These are phyloP conservation scores for Elongisporangium senticosum DNA, from an alignment of 352 stramenopile species.

Conservation along the genomic window DNA sequence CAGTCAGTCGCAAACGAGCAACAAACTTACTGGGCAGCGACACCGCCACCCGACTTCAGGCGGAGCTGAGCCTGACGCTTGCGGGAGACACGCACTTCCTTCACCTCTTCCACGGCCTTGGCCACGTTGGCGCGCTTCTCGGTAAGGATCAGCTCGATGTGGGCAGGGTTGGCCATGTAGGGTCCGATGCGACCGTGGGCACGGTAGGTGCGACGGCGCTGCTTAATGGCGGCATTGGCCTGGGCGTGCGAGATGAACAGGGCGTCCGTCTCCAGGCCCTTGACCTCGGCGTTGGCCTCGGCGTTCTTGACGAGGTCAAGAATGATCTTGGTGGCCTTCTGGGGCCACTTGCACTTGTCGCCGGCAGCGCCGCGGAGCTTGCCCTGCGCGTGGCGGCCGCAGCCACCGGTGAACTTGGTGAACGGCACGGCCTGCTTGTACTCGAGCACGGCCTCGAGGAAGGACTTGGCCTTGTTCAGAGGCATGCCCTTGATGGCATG, in stretches of 20 bases:
- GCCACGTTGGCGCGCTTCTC: slow-evolving; percentile 94
- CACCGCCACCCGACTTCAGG: slow-evolving; percentile 83
- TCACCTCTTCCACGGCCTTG: slow-evolving; percentile 88
- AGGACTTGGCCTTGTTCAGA: slow-evolving; percentile 93
- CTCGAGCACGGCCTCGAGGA: slow-evolving; percentile 95
- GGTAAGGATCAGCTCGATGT: slow-evolving; percentile 99
- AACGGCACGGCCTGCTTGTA: slow-evolving; percentile 98
- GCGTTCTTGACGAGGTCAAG: slow-evolving; percentile 98
- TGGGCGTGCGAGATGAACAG: slow-evolving; percentile 98
- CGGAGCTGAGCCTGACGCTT: slow-evolving; percentile 87
- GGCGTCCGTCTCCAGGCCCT: slow-evolving; percentile 95
- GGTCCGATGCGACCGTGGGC: slow-evolving; percentile 96
- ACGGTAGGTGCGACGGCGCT: slow-evolving; percentile 98
- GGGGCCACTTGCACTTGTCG: slow-evolving; percentile 98
- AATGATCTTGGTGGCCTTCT: slow-evolving; percentile 99
- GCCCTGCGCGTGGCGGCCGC: slow-evolving; percentile 95
- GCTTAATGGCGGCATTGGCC: slow-evolving; percentile 97
- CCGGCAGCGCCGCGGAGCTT: slow-evolving; percentile 93
- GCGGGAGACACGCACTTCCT: slow-evolving; percentile 79
- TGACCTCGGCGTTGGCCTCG: slow-evolving; percentile 98
- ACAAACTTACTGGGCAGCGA: slow-evolving; percentile 72
- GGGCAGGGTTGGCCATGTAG: slow-evolving; percentile 98
- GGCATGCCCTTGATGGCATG: slow-evolving; percentile 98
- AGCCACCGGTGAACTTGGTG: slow-evolving; percentile 98
- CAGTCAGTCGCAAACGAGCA: slow-evolving; percentile 7